These are phyloP conservation scores for Melampsora larici-populina DNA, from an alignment of 1,284 basidiomycete genomes.

Conservation along the genomic window DNA sequence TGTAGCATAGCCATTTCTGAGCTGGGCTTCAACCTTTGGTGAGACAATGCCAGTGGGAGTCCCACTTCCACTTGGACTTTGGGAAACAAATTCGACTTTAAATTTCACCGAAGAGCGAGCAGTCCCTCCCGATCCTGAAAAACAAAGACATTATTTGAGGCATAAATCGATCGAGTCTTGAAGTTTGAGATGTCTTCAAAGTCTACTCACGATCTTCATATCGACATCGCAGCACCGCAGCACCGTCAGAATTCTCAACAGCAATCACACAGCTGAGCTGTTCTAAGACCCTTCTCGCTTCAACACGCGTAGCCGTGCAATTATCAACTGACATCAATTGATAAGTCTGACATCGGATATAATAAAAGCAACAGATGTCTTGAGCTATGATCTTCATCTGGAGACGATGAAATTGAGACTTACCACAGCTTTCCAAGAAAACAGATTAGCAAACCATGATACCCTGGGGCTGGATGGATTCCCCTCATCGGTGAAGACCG, in stretches of 20 bases:
- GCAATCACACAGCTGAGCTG: constrained; percentile 20
- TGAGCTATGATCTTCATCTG: not conserved
- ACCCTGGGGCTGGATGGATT: constrained; percentile 28
- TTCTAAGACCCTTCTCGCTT: constrained; percentile 22
- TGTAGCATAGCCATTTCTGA: constrained; percentile 3
- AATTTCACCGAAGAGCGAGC: constrained; percentile 28
- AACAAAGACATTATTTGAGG: not conserved
- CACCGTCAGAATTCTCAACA: constrained; percentile 15
- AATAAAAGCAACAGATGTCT: not conserved
- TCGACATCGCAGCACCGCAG: constrained; percentile 14
- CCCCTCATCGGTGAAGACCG: constrained; percentile 28
- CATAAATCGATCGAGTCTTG: not conserved
- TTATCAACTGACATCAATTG: constrained; percentile 36
- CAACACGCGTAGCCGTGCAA: constrained; percentile 15
- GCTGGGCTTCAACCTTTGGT: not conserved
- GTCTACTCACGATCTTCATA: constrained; percentile 36
- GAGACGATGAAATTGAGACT: not conserved
- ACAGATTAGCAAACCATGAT: constrained; percentile 42
- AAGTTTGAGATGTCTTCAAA: not conserved
- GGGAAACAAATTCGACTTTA: constrained; percentile 30
- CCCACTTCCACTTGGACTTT: not conserved
- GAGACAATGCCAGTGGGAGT: not conserved
- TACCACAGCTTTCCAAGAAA: constrained; percentile 37
- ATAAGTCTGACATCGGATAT: constrained; percentile 11
- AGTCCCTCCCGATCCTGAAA: constrained; percentile 10